Evolutionary conservation across 2,329 filamentous ascomycete genomes (phyloP).

Genomic region (Aspergillus latus): DNA sequence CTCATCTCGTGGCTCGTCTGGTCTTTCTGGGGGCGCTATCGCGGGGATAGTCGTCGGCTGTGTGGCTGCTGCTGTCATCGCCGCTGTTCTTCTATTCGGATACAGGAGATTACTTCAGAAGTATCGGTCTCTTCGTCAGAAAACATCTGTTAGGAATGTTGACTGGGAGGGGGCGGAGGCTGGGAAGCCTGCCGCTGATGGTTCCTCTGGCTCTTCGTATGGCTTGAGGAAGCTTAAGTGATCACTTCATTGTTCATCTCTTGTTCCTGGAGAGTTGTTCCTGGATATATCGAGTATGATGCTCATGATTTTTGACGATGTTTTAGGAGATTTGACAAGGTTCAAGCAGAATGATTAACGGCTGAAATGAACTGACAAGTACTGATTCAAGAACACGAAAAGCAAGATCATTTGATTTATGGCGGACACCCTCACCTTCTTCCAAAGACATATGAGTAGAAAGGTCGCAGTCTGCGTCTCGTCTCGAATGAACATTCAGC

Average conservation of each 20-base stretch:
- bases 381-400: too few relatives aligned
- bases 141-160: conserved; percentile 17
- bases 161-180: conserved; percentile 13
- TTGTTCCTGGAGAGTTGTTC: too few relatives aligned
- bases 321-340: too few relatives aligned
- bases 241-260: background rate
- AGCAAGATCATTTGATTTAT: too few relatives aligned
- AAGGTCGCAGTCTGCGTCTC: too few relatives aligned
- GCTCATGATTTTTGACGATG: too few relatives aligned
- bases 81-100: conserved; percentile 20
- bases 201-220: conserved; percentile 1
- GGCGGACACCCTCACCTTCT: too few relatives aligned
- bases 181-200: conserved; percentile 3
- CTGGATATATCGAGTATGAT: too few relatives aligned
- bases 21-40: conserved; percentile 44
- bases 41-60: conserved; percentile 43
- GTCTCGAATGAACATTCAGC: too few relatives aligned
- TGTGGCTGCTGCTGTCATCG: conserved; percentile 23
- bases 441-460: too few relatives aligned
- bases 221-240: conserved; percentile 12
- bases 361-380: too few relatives aligned
- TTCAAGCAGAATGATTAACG: too few relatives aligned
- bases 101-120: conserved; percentile 19
- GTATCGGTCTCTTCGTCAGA: conserved; percentile 14
- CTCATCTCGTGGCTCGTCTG: conserved; percentile 17